A percentile compares a stretch with the other conserved stretches of the same genome.
Evolutionary conservation across 1,284 basidiomycete genomes (phyloP).

Genomic region (Pseudozyma hubeiensis): DNA sequence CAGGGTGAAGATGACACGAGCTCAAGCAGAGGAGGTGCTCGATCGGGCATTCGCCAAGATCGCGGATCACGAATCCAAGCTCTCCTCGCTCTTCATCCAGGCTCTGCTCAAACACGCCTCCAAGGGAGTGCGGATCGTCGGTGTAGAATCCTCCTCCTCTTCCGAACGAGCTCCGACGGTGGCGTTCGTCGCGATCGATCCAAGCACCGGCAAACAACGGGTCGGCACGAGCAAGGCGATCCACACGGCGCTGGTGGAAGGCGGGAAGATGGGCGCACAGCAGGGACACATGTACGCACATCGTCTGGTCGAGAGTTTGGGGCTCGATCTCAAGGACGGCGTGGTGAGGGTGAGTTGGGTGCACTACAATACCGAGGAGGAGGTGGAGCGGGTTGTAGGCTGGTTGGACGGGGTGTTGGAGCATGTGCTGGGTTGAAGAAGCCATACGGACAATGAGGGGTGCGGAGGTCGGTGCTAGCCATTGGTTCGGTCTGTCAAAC

Average conservation of each 20-base stretch:
- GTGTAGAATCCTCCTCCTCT: slow-evolving; percentile 70
- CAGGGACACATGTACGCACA: slow-evolving; percentile 84
- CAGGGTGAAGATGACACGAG: not conserved
- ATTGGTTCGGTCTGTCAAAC: not conserved
- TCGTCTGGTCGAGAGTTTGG: slow-evolving; percentile 73
- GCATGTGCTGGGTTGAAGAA: not conserved
- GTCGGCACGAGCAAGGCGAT: slow-evolving; percentile 74
- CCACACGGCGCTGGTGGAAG: slow-evolving; percentile 72
- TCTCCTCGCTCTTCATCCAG: slow-evolving; percentile 71
- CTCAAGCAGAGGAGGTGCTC: slow-evolving; percentile 31
- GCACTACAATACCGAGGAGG: slow-evolving; percentile 81
- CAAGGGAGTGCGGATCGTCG: slow-evolving; percentile 74
- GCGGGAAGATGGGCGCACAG: slow-evolving; percentile 77
- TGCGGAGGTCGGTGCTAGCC: not conserved
- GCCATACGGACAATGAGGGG: no score
- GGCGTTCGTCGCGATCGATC: slow-evolving; percentile 75
- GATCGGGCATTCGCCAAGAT: slow-evolving; percentile 67
- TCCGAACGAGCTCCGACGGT: slow-evolving; percentile 75
- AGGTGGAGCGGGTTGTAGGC: slow-evolving; percentile 75
- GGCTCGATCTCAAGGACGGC: slow-evolving; percentile 71
- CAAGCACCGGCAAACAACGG: slow-evolving; percentile 66
- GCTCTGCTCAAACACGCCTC: slow-evolving; percentile 71
- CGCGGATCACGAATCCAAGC: slow-evolving; percentile 71
- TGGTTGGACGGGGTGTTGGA: slow-evolving; percentile 70
- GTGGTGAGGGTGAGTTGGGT: slow-evolving; percentile 82